phyloP scores from a whole-genome alignment of 495 filamentous ascomycete species.

The Hypoxylon intermedium region DNA sequence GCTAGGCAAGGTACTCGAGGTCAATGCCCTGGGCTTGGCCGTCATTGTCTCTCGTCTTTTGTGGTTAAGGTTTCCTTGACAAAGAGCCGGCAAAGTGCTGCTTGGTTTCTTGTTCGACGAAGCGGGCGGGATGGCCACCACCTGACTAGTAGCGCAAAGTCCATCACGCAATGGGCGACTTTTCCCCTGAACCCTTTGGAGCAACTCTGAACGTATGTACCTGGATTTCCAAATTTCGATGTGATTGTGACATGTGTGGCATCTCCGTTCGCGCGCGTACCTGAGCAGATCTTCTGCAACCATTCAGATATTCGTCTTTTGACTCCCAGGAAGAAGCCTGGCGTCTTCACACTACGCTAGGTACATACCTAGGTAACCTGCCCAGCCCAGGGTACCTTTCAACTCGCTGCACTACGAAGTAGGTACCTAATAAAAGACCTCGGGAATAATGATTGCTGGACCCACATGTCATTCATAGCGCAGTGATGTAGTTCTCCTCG shows the following conservation, averaged over 20 bases:
- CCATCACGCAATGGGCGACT: constrained; percentile 30
- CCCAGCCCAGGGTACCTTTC: neutral
- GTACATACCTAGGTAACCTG: no score
- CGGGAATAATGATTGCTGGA: neutral
- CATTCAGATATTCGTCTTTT: constrained; percentile 7
- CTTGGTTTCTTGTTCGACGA: constrained; percentile 16
- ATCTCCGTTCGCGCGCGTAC: constrained; percentile 12
- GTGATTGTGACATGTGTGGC: constrained; percentile 29
- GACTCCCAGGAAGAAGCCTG: constrained; percentile 14
- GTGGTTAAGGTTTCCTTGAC: constrained; percentile 18
- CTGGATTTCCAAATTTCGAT: constrained; percentile 10
- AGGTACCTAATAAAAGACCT: neutral
- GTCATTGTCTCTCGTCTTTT: constrained; percentile 21
- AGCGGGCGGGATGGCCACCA: constrained; percentile 17
- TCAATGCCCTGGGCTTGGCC: constrained; percentile 4
- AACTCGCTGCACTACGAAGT: neutral
- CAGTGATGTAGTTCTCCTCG: no score
- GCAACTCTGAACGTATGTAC: no score
- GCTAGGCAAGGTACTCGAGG: constrained; percentile 21
- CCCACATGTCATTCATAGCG: neutral
- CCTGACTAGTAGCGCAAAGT: constrained; percentile 29
- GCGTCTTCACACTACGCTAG: no score
- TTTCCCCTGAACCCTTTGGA: constrained; percentile 13
- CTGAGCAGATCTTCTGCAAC: constrained; percentile 18
- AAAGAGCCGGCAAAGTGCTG: constrained; percentile 20